Evolutionary conservation across 345 rosid genomes (phyloP), one percentile per base, ranked within the genome.

Genomic region (Gossypium rotundifolium): DNA sequence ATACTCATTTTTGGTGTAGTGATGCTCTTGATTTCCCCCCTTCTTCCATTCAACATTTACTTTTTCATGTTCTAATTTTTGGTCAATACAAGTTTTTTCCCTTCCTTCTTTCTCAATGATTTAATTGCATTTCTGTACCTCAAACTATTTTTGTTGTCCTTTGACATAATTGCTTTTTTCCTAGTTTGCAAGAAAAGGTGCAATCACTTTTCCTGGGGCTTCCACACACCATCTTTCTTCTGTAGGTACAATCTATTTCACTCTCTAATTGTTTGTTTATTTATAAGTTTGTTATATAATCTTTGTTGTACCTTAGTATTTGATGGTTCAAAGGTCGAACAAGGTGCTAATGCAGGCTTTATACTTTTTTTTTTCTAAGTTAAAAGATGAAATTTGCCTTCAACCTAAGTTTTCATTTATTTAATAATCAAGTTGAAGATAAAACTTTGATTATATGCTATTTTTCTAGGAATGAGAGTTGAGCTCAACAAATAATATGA

Each of bases 241-340:
- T 74, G 73, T 68, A 67, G 91, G 93, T 89, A 84, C 73, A 20
- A 14, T 68, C 18, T n/a, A 12, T 23, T 51, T 46, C 20, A 11
- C 38, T 42, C 11, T 40, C 67, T 40, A 29, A 12, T 70, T 23
- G 20, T 65, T 58, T 54, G 58, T 46, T 40, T 22, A 46, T 67
- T 67, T 25, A 48, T 48, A 38, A 23, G 40, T 48, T 68, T 68
- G 11, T 23, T 38, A 23, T 68, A 7, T 55, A 66, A 67, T 48
- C 71, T 48, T 23, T 12, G 53, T 8, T 67, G 55, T 14, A 25
- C 72, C n/a, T 54, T 54, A 54, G 18, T 52, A 18, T 54, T 18
- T 54, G 58, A n/a, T 54, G 58, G 58, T 54, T 54, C 25, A 23
- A 23, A 23, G 1, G 1, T 23, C 25, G 25, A 23, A 23, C 25